Percentiles rank a stretch among this genome's conserved stretches.
Evolutionary conservation across 768 basidiomycete species (phyloP).

Genomic region (Cyclocybe aegerita): DNA sequence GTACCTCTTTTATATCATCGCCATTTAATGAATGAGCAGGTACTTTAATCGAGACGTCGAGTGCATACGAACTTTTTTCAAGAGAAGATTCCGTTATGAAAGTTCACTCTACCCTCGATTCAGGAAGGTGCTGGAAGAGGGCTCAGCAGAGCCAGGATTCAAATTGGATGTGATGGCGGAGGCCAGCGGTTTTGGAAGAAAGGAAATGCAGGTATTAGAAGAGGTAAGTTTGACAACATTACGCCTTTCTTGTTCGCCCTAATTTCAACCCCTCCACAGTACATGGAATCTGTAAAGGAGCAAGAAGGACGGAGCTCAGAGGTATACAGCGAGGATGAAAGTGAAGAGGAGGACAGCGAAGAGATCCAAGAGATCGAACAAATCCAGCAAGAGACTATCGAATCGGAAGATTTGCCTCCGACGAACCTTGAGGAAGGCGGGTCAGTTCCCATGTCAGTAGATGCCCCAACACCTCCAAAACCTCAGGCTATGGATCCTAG

Average conservation of each 20-base stretch:
- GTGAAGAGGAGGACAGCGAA: slow-evolving; percentile 26
- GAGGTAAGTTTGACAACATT: slow-evolving; percentile 54
- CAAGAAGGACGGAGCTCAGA: slow-evolving; percentile 27
- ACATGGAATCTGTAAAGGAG: slow-evolving; percentile 56
- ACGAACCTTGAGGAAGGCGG: background rate
- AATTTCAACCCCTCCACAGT: slow-evolving; percentile 40
- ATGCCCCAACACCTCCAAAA: background rate
- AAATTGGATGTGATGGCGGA: slow-evolving; percentile 88
- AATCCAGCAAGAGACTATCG: slow-evolving; percentile 24
- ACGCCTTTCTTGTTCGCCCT: slow-evolving; percentile 12
- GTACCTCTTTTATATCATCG: slow-evolving; percentile 10
- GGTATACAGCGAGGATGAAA: slow-evolving; percentile 14
- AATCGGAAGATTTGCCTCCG: slow-evolving; percentile 24
- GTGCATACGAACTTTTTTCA: slow-evolving; percentile 93
- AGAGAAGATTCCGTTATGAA: slow-evolving; percentile 89
- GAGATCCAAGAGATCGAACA: slow-evolving; percentile 3
- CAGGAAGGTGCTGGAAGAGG: slow-evolving; percentile 55
- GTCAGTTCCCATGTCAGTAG: background rate
- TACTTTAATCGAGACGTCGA: slow-evolving; percentile 99
- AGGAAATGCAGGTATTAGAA: slow-evolving; percentile 79
- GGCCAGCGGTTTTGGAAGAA: slow-evolving; percentile 89
- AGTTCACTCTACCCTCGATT: slow-evolving; percentile 87
- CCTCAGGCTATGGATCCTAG: slow-evolving; percentile 4
- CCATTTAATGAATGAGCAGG: slow-evolving; percentile 41
- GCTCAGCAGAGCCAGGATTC: slow-evolving; percentile 53